Percentiles rank a stretch among this genome's conserved stretches.
phyloP scores from a whole-genome alignment of 2,329 filamentous ascomycete genomes.

The Alternaria sp. region DNA sequence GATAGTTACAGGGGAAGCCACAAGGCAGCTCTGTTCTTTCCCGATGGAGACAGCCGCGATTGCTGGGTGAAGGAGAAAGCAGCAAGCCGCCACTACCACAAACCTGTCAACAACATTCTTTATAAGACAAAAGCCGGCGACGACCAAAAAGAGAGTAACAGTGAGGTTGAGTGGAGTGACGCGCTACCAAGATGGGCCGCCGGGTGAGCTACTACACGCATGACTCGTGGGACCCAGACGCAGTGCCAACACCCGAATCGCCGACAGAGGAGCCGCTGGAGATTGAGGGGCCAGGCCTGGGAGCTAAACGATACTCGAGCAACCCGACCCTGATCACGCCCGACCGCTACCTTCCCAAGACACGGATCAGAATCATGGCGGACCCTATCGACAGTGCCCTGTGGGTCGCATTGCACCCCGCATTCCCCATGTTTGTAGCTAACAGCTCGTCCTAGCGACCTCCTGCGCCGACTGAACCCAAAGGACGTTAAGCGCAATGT shows the following conservation, averaged over 20 bases:
- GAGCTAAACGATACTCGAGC: constrained; percentile 24
- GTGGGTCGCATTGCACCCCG: constrained; percentile 57
- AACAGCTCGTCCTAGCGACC: constrained; percentile 70
- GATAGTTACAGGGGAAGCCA: not conserved
- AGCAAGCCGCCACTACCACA: not conserved
- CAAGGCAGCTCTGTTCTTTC: not conserved
- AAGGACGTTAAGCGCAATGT: constrained; percentile 91
- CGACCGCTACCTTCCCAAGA: constrained; percentile 6
- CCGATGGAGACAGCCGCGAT: not conserved
- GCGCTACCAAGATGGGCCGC: constrained; percentile 22
- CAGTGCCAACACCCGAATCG: constrained; percentile 23
- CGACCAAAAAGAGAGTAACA: constrained; percentile 1
- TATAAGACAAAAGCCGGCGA: not conserved
- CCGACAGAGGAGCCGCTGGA: constrained; percentile 21
- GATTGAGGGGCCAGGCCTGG: constrained; percentile 31
- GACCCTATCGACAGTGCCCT: constrained; percentile 71
- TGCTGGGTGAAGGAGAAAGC: not conserved
- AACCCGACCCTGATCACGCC: constrained; percentile 28
- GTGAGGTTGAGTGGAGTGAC: constrained; percentile 15
- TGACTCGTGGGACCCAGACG: constrained; percentile 31
- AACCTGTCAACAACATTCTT: not conserved
- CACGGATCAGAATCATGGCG: constrained; percentile 36
- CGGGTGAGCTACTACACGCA: constrained; percentile 10
- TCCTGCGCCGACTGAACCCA: constrained; percentile 96
- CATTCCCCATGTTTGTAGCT: constrained; percentile 2